Percentiles rank a stretch among this genome's conserved stretches.
Evolutionary conservation across 2,329 filamentous ascomycete genomes (phyloP).

Genomic region (Scedosporium minutisporum): DNA sequence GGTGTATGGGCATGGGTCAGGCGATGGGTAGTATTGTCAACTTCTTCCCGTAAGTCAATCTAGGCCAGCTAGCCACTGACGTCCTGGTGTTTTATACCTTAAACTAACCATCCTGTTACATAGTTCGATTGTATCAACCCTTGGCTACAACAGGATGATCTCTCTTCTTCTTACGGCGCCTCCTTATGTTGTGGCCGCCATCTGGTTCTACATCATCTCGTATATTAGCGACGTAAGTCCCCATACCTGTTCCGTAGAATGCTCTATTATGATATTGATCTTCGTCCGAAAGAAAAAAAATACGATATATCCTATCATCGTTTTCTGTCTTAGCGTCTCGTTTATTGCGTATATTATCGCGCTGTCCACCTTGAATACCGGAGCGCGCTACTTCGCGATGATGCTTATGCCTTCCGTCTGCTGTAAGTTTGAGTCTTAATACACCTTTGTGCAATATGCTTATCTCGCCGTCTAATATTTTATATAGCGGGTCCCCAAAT

Average conservation of each 20-base stretch:
- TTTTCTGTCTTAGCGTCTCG: conserved; percentile 48
- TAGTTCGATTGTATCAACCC: conserved; percentile 50
- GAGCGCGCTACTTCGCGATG: conserved; percentile 46
- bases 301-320: conserved; percentile 59
- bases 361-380: conserved; percentile 47
- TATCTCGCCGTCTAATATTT: neutral
- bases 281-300: conserved; percentile 57
- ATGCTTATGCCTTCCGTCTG: conserved; percentile 24
- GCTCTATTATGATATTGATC: conserved; percentile 15
- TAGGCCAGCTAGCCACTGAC: neutral
- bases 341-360: conserved; percentile 57
- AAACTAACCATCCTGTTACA: conserved; percentile 10
- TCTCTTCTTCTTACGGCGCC: conserved; percentile 56
- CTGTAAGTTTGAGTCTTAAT: neutral
- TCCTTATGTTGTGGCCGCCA: conserved; percentile 46
- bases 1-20: conserved; percentile 24
- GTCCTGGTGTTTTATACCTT: neutral
- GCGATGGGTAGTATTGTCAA: conserved; percentile 25
- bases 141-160: conserved; percentile 49
- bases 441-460: too few species aligned
- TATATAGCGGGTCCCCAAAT: conserved; percentile 9
- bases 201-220: conserved; percentile 43
- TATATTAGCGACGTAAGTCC: conserved; percentile 41
- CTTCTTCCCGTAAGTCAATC: conserved; percentile 11
- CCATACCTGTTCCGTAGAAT: neutral